Percentiles rank a stretch among this genome's conserved stretches.
These are phyloP conservation scores for Tolypocladium pustulatum DNA, from an alignment of 2,329 filamentous ascomycete genomes.

Conservation along the genomic window DNA sequence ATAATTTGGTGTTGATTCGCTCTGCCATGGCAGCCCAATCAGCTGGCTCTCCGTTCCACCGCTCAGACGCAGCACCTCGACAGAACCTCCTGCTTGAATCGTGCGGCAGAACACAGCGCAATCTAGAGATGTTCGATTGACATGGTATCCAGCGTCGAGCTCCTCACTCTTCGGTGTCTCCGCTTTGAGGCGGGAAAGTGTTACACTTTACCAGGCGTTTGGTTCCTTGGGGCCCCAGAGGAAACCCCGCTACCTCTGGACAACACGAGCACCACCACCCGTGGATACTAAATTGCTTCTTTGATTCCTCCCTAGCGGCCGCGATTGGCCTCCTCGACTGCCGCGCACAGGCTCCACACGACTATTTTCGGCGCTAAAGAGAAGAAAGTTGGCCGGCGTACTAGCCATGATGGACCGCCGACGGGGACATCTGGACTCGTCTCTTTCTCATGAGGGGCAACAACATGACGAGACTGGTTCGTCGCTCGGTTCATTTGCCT, in stretches of 20 bases:
- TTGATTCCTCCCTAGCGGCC: constrained; percentile 9
- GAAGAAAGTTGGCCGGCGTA: neutral
- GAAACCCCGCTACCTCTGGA: neutral
- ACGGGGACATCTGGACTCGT: neutral
- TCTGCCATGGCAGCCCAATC: neutral
- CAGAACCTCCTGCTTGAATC: neutral
- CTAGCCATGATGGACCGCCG: neutral
- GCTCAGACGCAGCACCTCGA: neutral
- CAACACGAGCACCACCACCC: neutral
- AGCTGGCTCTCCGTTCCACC: neutral
- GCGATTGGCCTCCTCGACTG: constrained; percentile 10
- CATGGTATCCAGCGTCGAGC: neutral
- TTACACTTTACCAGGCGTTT: neutral
- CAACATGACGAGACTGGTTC: neutral
- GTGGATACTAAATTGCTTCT: constrained; percentile 17
- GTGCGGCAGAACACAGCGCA: neutral
- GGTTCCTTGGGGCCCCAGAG: neutral
- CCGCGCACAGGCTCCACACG: constrained; percentile 5
- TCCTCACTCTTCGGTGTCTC: neutral
- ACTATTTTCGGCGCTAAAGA: neutral
- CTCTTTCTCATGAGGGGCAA: neutral
- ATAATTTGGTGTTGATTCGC: neutral
- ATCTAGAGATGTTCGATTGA: neutral
- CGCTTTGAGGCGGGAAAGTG: neutral
- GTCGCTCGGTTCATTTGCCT: neutral